These are phyloP conservation scores for Phialocephala sp. DNA, from an alignment of 2,329 filamentous ascomycete species.

Conservation along the genomic window DNA sequence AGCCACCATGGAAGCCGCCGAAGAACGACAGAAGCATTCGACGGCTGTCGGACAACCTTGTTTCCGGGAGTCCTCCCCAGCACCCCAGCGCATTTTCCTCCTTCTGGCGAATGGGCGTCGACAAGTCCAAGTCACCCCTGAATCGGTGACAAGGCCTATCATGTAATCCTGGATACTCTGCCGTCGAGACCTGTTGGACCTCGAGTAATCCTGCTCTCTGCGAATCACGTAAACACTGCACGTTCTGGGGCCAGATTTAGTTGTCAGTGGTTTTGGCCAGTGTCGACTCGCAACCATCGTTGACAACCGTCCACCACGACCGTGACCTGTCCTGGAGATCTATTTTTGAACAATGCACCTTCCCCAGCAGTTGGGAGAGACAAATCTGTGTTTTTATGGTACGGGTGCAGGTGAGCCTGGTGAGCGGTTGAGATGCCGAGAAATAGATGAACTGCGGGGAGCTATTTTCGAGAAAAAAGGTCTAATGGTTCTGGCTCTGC, in stretches of 20 bases:
- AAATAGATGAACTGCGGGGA: constrained; percentile 20
- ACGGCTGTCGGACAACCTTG: constrained; percentile 26
- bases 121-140: constrained; percentile 21
- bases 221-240: constrained; percentile 22
- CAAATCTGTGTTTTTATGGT: not conserved
- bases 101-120: constrained; percentile 19
- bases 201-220: constrained; percentile 24
- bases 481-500: constrained; percentile 9
- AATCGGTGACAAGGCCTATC: constrained; percentile 25
- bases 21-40: constrained; percentile 27
- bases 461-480: constrained; percentile 15
- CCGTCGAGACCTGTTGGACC: not conserved
- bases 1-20: constrained; percentile 37
- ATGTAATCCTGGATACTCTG: constrained; percentile 17
- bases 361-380: not conserved
- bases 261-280: not conserved
- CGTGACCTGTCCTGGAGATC: not conserved
- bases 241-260: not conserved
- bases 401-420: not conserved
- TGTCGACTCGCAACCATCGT: not conserved
- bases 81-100: constrained; percentile 16
- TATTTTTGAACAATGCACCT: not conserved
- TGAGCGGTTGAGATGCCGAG: constrained; percentile 19
- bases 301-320: not conserved
- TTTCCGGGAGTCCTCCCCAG: constrained; percentile 17